Base-by-base conservation (phyloP, 2,329 filamentous ascomycete species). In the Plenodomus biglobosus region DNA sequence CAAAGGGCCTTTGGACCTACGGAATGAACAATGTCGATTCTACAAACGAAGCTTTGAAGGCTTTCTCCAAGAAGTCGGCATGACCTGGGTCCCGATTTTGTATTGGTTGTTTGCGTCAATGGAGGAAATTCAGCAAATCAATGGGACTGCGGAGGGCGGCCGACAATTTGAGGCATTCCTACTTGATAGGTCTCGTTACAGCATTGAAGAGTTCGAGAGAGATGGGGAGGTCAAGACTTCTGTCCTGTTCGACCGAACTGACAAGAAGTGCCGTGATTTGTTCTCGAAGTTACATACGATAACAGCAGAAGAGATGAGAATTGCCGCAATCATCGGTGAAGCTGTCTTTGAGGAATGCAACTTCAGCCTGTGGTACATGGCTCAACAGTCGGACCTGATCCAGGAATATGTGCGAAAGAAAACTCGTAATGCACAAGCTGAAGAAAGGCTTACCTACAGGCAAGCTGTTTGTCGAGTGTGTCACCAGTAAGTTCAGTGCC, bases 341-440 rank as follows among this genome's bases (percentile, higher is more conserved):
- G 61, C 59, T 5, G 73, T 76, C 27, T 53, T 68, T 15, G 55
- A 63, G 3, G 58, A 68, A 17, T 64, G 68, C 15, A 55, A 58
- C 1, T 68, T 76, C 43, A 72, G 67, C 32, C 48, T 76, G 2
- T 76, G 73, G 73, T 73, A 76, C 32, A 53, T 77, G 20, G 73
- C 66, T 15, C 53, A 67, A 40, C 64, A 64, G 35, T 65, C 62
- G 42, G 43, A 56, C 16, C 19, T 47, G 13, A 47, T 62, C 20
- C 53, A 50, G 35, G 34, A 46, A 3, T 38, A 53, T 20, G 18
- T 55, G 8, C 16, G 20, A 15, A 42, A 20, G 13, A 54, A 53
- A n/a, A 50, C 49, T 16, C 20, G 41, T 16, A 35, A 21, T 8
- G 48, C 42, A 15, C 22, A 52, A 11, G 22, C 37, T 21, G 41